These are phyloP conservation scores for Serendipita indica DNA, from an alignment of 768 basidiomycete genomes.

Conservation along the genomic window DNA sequence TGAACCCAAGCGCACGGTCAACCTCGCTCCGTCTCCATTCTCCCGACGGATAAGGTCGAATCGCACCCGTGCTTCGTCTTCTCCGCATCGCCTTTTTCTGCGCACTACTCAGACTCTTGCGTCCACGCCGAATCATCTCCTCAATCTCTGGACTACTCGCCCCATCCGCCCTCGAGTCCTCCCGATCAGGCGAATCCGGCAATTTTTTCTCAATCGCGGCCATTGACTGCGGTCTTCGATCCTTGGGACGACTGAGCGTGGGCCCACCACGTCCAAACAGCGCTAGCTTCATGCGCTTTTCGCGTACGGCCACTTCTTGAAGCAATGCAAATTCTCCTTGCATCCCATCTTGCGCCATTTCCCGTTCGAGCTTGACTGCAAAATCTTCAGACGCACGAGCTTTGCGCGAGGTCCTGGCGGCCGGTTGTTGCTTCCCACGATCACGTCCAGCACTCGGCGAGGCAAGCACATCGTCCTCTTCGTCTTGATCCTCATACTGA, in stretches of 20 bases:
- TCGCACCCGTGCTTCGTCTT: constrained; percentile 1
- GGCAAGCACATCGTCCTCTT: constrained; percentile 1
- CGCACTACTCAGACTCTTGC: background rate
- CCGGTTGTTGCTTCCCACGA: background rate
- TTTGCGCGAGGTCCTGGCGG: background rate
- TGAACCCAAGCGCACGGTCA: background rate
- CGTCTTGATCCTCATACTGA: background rate
- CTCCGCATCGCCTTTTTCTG: background rate
- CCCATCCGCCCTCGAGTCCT: background rate
- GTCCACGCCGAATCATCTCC: background rate
- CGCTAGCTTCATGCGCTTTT: background rate
- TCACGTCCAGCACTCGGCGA: constrained; percentile 1
- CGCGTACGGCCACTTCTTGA: constrained; percentile 1
- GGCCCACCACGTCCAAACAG: background rate
- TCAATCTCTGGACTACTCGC: background rate
- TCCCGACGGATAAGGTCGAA: background rate
- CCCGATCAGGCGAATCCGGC: background rate
- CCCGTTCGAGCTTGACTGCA: background rate
- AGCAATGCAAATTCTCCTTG: background rate
- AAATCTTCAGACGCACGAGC: constrained; percentile 1
- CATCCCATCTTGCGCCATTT: background rate
- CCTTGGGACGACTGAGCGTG: background rate
- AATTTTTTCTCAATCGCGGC: background rate
- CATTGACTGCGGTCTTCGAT: background rate
- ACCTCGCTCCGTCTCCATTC: constrained; percentile 16